Percentiles rank a stretch among this genome's conserved stretches.
phyloP scores from a whole-genome alignment of 805 yeast genomes.

The Metschnikowia dekortorum region DNA sequence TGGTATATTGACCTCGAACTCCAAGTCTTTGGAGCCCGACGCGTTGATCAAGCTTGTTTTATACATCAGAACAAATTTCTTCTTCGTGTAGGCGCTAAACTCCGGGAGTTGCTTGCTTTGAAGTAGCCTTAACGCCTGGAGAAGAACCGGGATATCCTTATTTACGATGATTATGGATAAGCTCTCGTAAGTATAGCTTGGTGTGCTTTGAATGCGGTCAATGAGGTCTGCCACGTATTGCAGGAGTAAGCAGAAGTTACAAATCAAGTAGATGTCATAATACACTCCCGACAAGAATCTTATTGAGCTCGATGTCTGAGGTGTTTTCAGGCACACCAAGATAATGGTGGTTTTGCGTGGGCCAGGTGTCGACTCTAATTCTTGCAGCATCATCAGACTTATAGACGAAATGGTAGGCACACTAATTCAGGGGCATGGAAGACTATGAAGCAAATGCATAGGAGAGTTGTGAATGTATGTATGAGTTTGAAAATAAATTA shows the following conservation, averaged over 20 bases:
- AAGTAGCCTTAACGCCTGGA: conserved; percentile 8
- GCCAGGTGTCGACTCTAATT: neutral
- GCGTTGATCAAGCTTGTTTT: conserved; percentile 6
- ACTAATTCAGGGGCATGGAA: neutral
- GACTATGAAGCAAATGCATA: neutral
- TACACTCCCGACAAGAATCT: conserved; percentile 5
- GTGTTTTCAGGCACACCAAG: conserved; percentile 10
- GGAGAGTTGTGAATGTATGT: neutral
- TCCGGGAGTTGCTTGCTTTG: neutral
- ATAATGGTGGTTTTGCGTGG: conserved; percentile 1
- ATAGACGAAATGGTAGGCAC: neutral
- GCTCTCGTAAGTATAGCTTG: neutral
- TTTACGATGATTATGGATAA: conserved; percentile 10
- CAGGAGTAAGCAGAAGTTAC: conserved; percentile 5
- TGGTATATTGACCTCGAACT: conserved; percentile 8
- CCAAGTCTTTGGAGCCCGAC: neutral
- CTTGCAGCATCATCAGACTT: neutral
- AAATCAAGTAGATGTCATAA: conserved; percentile 13
- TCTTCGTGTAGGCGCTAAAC: neutral
- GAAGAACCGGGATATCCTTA: conserved; percentile 5
- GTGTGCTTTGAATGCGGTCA: neutral
- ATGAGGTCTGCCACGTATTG: conserved; percentile 8
- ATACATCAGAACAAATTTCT: conserved; percentile 3
- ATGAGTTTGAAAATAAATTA: too few relatives aligned
- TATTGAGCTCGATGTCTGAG: conserved; percentile 4